Evolutionary conservation across 139 green algal genomes (phyloP).

Genomic region (Tetradesmus lagerheimii): DNA sequence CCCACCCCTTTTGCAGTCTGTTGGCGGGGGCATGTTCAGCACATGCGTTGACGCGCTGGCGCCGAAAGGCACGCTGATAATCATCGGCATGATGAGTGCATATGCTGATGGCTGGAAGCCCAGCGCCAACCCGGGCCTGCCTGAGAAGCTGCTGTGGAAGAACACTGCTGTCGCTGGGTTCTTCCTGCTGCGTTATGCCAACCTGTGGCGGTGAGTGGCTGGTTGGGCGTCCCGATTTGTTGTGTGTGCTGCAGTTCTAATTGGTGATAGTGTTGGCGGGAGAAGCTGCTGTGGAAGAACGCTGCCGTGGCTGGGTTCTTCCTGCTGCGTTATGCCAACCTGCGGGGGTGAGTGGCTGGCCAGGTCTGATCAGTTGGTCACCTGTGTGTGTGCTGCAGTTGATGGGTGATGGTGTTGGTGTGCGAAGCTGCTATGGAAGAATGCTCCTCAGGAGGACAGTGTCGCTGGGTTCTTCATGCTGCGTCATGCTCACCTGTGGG

Average conservation of each 20-base stretch:
- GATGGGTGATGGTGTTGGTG: too few species aligned
- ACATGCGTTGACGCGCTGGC: slow-evolving; percentile 74
- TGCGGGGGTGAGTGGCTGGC: not conserved
- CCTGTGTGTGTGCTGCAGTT: too few species aligned
- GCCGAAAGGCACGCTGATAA: slow-evolving; percentile 68
- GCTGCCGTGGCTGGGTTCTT: not conserved
- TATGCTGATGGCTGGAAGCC: slow-evolving; percentile 65
- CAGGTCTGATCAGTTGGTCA: too few species aligned
- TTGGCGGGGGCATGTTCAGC: slow-evolving; percentile 72
- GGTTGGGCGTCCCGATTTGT: slow-evolving; percentile 54
- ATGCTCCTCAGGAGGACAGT: slow-evolving; percentile 69
- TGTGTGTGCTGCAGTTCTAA: not conserved
- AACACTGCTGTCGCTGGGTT: slow-evolving; percentile 79
- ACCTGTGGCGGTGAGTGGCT: slow-evolving; percentile 26
- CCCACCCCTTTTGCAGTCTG: not conserved
- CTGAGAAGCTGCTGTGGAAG: slow-evolving; percentile 88
- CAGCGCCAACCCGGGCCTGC: slow-evolving; percentile 28
- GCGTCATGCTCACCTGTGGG: slow-evolving; percentile 55
- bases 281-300: not conserved
- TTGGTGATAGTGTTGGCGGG: not conserved
- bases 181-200: slow-evolving; percentile 80
- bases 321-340: not conserved
- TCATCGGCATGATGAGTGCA: slow-evolving; percentile 86
- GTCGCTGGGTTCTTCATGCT: slow-evolving; percentile 89
- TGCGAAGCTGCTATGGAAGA: slow-evolving; percentile 86